Base-by-base conservation (phyloP, 2,329 filamentous ascomycete genomes). In the Calonectria crousiana region DNA sequence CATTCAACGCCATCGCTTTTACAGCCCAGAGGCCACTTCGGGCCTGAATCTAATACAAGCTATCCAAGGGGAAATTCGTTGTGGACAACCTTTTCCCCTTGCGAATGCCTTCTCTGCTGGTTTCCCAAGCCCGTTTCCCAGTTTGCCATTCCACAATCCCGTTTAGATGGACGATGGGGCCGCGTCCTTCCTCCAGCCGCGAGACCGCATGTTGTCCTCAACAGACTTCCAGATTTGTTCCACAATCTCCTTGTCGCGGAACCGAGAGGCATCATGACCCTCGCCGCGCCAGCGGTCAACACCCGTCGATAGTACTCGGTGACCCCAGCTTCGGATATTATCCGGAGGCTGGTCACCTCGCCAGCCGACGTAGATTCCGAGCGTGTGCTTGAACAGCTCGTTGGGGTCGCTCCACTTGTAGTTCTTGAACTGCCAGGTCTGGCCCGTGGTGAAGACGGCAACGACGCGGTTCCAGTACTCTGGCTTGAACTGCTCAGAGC, bases 401-500 rank as follows among this genome's bases (percentile, higher is more conserved):
- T 92, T 90, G 0, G 97, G 95, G 71, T 94, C 93, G 78, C 93
- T 93, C 95, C 97, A 99, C 85, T 98, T 98, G 90, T 99, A 99
- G 78, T 92, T 94, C 87, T 98, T 98, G 87, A 99, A 99, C 86
- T 99, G 97, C 97, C 97, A 99, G 13, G 94, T 93, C 87, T 99
- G 97, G 41, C 97, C 97, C 0, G 97, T 99, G 0, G 97, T 99
- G 86, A 99, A 98, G 72, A 99, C 96, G 16, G 95, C 97, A 2
- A 98, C 97, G 9, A 99, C 94, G 67, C 96, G 93, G 81, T 93
- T 93, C 97, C 97, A 99, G 88, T 98, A 98, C 83, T 98, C 96
- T 0, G 97, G 97, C 84, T 98, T 98, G 90, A 99, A 99, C 84
- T 97, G 94, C 82, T 97, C 93, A 0, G 96, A 94, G 23, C 93